Evolutionary conservation across 108 stramenopile species (phyloP).

Genomic region (Hondaea fermentalgiana): DNA sequence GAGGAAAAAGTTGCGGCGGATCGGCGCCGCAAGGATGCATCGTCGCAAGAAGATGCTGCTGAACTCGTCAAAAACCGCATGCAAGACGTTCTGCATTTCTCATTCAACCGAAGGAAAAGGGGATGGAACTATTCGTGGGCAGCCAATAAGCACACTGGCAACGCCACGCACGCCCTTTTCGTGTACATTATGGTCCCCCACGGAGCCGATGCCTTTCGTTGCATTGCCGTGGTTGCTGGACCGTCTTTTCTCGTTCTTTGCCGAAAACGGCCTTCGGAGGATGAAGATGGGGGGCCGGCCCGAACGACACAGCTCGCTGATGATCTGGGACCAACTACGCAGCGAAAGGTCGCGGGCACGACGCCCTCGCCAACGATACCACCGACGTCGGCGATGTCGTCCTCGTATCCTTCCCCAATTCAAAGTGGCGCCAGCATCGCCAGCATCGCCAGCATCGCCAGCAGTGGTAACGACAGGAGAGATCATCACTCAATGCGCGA

Average conservation of each 20-base stretch:
- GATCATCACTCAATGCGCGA: too few relatives aligned
- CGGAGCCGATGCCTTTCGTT: neutral
- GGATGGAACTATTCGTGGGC: neutral
- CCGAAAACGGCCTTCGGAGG: neutral
- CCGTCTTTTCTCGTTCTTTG: neutral
- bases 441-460: too few relatives aligned
- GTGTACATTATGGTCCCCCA: conserved; percentile 14
- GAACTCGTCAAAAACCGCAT: neutral
- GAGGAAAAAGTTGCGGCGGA: neutral
- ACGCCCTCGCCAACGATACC: too few relatives aligned
- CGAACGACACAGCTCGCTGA: neutral
- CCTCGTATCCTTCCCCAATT: too few relatives aligned
- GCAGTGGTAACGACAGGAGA: too few relatives aligned
- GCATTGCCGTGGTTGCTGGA: neutral
- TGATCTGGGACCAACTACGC: neutral
- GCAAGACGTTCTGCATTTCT: neutral
- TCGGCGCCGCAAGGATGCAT: neutral
- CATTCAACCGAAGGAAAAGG: neutral
- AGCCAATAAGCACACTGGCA: conserved; percentile 1
- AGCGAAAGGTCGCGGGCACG: neutral
- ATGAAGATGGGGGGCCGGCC: neutral
- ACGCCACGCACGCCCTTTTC: neutral
- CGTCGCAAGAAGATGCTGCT: neutral
- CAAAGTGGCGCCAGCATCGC: too few relatives aligned
- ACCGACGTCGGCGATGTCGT: too few relatives aligned